phyloP scores from a whole-genome alignment of 116 monocot genomes.

The Trichopus zeylanicus region DNA sequence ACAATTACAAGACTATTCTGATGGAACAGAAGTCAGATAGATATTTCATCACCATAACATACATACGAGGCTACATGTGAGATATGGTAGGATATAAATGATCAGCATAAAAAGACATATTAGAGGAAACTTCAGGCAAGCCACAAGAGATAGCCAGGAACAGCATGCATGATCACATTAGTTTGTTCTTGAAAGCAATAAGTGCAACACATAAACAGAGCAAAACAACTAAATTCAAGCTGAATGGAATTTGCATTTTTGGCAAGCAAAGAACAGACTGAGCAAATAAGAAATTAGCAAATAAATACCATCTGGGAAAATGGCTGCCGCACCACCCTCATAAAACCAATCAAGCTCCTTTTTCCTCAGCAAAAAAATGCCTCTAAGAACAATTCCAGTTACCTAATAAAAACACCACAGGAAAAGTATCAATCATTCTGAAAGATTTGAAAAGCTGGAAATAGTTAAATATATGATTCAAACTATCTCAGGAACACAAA shows the following conservation, averaged over 20 bases:
- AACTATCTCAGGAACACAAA: not conserved
- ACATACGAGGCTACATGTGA: too few relatives aligned
- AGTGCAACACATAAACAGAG: too few relatives aligned
- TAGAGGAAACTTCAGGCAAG: too few relatives aligned
- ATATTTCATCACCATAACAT: too few relatives aligned
- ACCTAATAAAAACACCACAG: constrained; percentile 44
- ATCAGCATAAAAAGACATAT: too few relatives aligned
- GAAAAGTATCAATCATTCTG: not conserved
- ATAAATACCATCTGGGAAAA: constrained; percentile 89
- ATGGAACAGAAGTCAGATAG: too few relatives aligned
- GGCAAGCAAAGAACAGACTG: not conserved
- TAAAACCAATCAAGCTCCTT: constrained; percentile 99
- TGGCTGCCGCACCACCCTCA: constrained; percentile 91
- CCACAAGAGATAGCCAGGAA: too few relatives aligned
- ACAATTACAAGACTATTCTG: too few relatives aligned
- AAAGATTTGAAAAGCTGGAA: not conserved
- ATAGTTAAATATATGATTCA: not conserved
- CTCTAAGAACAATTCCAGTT: constrained; percentile 90
- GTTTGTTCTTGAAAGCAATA: too few relatives aligned
- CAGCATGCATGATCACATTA: too few relatives aligned
- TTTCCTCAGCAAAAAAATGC: constrained; percentile 92
- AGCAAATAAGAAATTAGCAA: not conserved
- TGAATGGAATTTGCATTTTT: not conserved
- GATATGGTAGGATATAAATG: too few relatives aligned
- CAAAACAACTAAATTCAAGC: too few relatives aligned